Evolutionary conservation across 2,329 filamentous ascomycete species (phyloP), one percentile per base, ranked within the genome.

Genomic region (Leptographium galeiforme): DNA sequence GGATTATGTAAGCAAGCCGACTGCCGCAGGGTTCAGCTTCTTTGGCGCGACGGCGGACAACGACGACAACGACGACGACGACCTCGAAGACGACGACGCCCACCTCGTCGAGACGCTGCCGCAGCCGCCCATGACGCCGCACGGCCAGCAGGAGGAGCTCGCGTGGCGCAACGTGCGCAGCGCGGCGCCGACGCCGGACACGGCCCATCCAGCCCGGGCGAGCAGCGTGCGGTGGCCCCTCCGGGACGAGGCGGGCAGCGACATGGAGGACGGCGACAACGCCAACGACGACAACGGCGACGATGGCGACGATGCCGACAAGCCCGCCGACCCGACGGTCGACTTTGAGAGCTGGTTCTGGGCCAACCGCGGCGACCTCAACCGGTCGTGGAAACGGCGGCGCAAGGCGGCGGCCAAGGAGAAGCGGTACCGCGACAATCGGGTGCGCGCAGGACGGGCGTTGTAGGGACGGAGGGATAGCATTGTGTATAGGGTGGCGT

Each of bases 181-280:
- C 64, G 89, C 89, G 7, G 93, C 93, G 2, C 93, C 93, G 0
- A 98, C 93, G 0, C 93, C 93, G 0, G 93, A 98, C 64, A 97
- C 93, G 0, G 89, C 89, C 2, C 82, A 89, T 56, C 82, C 87
- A 2, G 81, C 74, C 43, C 79, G 81, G 33, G 41, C 52, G 4
- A 40, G 47, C 38, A 76, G 72, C 54, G 83, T 84, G 62, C 72
- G 74, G 57, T 66, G 32, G 67, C 69, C 3, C 71, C n/a, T 68
- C 67, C 44, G 70, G 1, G 64, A 66, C 1, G 63, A 65, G 1
- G 63, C 64, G 8, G 64, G 61, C 16, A 63, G 62, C 18, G 64
- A 66, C 12, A 64, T 62, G 18, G 62, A 60, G 18, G 60, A 56
- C 7, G 61, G 61, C 14, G 61, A 59, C 11, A 19, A 38, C 53